phyloP scores from a whole-genome alignment of 75 land plant species.

The Isoetes taiwanensis region DNA sequence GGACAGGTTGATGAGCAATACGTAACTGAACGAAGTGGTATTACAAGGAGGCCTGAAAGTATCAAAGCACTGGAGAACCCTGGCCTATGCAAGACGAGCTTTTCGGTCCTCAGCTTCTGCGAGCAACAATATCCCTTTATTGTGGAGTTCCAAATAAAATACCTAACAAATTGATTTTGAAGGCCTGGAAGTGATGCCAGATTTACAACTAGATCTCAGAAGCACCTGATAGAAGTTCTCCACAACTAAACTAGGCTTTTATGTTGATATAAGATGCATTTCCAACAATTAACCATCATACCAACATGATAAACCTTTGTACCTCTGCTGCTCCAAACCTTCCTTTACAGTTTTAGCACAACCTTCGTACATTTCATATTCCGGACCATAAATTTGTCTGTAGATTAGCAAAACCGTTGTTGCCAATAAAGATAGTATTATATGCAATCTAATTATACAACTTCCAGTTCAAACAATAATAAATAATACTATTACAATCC shows the following conservation, averaged over 20 bases:
- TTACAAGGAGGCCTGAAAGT: no score
- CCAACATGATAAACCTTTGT: no score
- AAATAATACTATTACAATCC: no score
- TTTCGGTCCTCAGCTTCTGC: slow-evolving; percentile 67
- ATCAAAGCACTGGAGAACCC: slow-evolving; percentile 69
- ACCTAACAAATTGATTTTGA: slow-evolving; percentile 82
- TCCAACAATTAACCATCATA: no score
- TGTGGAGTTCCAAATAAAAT: slow-evolving; percentile 48
- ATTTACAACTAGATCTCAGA: slow-evolving; percentile 74
- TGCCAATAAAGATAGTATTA: no score
- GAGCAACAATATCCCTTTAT: slow-evolving; percentile 53
- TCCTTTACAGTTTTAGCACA: slow-evolving; percentile 76
- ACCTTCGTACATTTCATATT: slow-evolving; percentile 87
- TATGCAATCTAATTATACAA: no score
- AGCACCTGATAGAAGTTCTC: no score
- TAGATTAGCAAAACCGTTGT: slow-evolving; percentile 2
- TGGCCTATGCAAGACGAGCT: slow-evolving; percentile 89
- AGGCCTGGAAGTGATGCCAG: slow-evolving; percentile 65
- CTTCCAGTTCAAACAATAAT: no score
- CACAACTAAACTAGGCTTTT: no score
- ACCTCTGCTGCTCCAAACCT: slow-evolving; percentile 51
- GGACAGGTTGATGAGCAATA: no score
- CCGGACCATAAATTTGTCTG: slow-evolving; percentile 99
- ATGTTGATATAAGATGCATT: no score
- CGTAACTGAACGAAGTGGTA: no score